Conservation (phyloP, 1,284 basidiomycete genomes). For the Moniliophthora roreri region DNA sequence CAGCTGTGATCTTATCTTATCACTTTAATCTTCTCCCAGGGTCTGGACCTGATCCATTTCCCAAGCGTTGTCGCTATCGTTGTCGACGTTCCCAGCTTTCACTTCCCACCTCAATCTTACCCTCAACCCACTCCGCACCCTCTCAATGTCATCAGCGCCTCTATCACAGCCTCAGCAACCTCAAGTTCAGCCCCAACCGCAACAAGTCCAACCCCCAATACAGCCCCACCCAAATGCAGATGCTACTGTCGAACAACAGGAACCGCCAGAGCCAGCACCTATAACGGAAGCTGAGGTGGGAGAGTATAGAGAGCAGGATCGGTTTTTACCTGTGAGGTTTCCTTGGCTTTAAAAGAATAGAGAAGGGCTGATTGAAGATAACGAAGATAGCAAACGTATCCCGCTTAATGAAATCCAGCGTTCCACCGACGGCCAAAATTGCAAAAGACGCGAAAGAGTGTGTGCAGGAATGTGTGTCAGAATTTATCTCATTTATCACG, state of each 20-base stretch:
- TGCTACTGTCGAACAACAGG: conserved; percentile 23
- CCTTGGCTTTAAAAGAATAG: not conserved
- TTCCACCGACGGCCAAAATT: conserved; percentile 93
- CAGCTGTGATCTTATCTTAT: too few species aligned
- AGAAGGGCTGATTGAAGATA: not conserved
- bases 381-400: conserved; percentile 91
- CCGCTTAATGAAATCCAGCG: conserved; percentile 89
- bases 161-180: too few species aligned
- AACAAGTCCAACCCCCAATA: too few species aligned
- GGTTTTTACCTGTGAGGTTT: conserved; percentile 79
- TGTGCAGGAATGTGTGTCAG: conserved; percentile 94
- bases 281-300: conserved; percentile 92
- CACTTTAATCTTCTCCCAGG: too few species aligned
- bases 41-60: too few species aligned
- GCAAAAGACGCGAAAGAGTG: conserved; percentile 97
- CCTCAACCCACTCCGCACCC: too few species aligned
- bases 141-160: too few species aligned
- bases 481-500: conserved; percentile 95
- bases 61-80: too few species aligned
- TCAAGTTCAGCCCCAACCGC: too few species aligned
- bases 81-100: too few species aligned
- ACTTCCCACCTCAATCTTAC: too few species aligned
- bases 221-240: too few species aligned
- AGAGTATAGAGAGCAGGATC: conserved; percentile 90
- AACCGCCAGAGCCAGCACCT: conserved; percentile 57